These are phyloP conservation scores for Diutina rugosa DNA, from an alignment of 1,139 yeast species.

Conservation along the genomic window DNA sequence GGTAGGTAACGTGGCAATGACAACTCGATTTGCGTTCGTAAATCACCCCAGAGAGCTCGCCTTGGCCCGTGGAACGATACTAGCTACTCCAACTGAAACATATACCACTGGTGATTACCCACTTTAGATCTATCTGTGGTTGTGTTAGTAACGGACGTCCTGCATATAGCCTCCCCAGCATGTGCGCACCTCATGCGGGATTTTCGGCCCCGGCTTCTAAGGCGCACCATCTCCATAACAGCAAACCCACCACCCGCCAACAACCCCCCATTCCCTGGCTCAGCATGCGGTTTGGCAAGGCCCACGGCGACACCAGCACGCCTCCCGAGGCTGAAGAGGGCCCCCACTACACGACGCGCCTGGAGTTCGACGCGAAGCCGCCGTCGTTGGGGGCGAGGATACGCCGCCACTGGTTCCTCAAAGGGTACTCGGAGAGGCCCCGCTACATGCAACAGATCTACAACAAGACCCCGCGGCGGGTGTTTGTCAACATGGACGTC, in stretches of 20 bases:
- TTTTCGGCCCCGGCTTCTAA: background rate
- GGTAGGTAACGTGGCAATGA: no score
- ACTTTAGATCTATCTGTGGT: no score
- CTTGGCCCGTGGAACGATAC: no score
- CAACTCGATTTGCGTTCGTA: no score
- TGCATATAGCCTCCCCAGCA: background rate
- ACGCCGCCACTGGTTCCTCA: constrained; percentile 16
- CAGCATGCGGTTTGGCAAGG: background rate
- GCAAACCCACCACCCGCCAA: background rate
- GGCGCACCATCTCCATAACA: background rate
- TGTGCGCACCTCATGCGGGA: background rate
- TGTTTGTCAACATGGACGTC: constrained; percentile 24
- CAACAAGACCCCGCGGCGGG: constrained; percentile 20
- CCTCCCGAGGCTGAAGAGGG: background rate
- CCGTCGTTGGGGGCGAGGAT: constrained; percentile 19
- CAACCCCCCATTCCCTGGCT: background rate
- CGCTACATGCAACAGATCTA: constrained; percentile 22
- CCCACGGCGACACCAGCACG: background rate
- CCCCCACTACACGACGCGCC: background rate
- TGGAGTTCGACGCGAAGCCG: constrained; percentile 8
- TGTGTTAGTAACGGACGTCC: background rate
- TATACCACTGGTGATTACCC: no score
- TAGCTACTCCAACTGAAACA: background rate
- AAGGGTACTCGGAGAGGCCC: constrained; percentile 23
- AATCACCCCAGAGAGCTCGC: no score